Percentiles rank a stretch among this genome's conserved stretches.
These are phyloP conservation scores for Rhinocladiella similis DNA, from an alignment of 2,329 filamentous ascomycete species.

Conservation along the genomic window DNA sequence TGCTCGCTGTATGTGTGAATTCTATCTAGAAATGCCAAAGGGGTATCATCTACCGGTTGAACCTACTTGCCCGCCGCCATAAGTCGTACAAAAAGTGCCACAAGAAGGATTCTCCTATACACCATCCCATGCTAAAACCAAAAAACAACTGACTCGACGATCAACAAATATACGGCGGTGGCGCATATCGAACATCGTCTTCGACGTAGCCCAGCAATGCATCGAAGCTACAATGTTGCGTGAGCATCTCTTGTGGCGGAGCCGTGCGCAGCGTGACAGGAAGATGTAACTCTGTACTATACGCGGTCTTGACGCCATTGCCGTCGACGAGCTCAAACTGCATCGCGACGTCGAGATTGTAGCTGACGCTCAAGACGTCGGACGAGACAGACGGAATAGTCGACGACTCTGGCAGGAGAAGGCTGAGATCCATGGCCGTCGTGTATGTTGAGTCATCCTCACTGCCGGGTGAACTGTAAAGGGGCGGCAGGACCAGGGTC, in stretches of 20 bases:
- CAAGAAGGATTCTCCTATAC: too few relatives aligned
- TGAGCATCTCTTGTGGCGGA: background rate
- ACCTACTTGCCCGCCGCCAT: too few relatives aligned
- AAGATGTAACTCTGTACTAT: constrained; percentile 14
- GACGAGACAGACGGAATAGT: constrained; percentile 19
- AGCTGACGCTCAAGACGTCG: constrained; percentile 15
- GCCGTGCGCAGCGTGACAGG: constrained; percentile 15
- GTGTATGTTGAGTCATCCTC: constrained; percentile 11
- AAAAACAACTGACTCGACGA: background rate
- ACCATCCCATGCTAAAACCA: too few relatives aligned
- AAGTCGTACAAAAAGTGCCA: too few relatives aligned
- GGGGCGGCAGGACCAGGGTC: constrained; percentile 16
- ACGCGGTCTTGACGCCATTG: constrained; percentile 3
- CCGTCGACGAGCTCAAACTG: constrained; percentile 11
- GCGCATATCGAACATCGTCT: constrained; percentile 12
- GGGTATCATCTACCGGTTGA: too few relatives aligned
- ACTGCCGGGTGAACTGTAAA: constrained; percentile 7
- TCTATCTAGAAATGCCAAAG: too few relatives aligned
- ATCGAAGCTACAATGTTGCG: constrained; percentile 9
- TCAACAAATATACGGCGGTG: constrained; percentile 23
- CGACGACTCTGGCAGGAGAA: constrained; percentile 24
- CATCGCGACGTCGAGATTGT: constrained; percentile 20
- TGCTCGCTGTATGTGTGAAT: too few relatives aligned
- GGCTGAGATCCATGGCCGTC: constrained; percentile 19
- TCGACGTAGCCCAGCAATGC: constrained; percentile 18